phyloP scores from a whole-genome alignment of 257 asterid genomes.

The Paulownia fortunei region DNA sequence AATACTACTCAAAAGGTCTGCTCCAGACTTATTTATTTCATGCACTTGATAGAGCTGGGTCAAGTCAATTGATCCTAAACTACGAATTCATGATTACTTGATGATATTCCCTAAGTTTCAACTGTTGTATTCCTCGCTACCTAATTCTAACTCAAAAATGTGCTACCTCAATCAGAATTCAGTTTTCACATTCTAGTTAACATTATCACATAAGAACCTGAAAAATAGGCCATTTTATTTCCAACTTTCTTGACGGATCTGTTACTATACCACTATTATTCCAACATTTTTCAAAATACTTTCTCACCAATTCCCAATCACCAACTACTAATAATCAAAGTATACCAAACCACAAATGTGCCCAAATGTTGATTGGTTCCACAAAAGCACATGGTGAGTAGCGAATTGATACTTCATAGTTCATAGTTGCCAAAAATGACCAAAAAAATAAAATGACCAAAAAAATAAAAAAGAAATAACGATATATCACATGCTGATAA shows the following conservation, averaged over 20 bases:
- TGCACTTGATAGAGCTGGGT: neutral
- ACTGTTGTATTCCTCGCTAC: neutral
- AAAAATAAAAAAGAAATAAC: neutral
- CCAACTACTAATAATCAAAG: neutral
- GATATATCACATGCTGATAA: neutral
- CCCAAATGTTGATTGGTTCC: neutral
- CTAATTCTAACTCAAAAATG: conserved; percentile 12
- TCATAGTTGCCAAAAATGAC: neutral
- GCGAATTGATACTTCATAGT: neutral
- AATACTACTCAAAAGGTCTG: neutral
- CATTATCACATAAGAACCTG: conserved; percentile 1
- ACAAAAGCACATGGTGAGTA: neutral
- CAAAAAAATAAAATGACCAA: neutral
- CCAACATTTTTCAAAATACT: conserved; percentile 1
- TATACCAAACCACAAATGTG: neutral
- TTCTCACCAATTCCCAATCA: neutral
- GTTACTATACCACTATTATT: neutral
- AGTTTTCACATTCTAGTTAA: neutral
- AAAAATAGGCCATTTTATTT: neutral
- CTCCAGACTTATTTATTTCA: neutral
- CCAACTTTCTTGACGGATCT: neutral
- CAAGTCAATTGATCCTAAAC: neutral
- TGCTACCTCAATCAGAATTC: conserved; percentile 8
- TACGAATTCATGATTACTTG: neutral
- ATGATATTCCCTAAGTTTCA: neutral